A percentile compares a stretch with the other conserved stretches of the same genome.
phyloP scores from a whole-genome alignment of 306 rosid genomes.

The Begonia masoniana region DNA sequence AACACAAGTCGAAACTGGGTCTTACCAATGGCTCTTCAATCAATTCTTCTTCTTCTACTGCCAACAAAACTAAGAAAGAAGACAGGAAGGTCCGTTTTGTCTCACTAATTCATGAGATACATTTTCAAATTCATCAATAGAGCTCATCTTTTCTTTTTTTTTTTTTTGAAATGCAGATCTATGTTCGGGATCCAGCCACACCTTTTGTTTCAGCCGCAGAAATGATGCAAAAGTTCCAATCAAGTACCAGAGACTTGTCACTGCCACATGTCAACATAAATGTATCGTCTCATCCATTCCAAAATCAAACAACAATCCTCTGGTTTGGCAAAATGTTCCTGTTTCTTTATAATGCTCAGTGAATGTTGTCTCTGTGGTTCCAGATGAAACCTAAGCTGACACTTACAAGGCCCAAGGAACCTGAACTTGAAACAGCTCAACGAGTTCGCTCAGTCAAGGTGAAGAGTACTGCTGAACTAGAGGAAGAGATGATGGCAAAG shows the following conservation, averaged over 20 bases:
- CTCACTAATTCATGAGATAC: too few relatives aligned
- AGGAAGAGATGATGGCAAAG: constrained; percentile 98
- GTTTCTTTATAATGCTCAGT: too few relatives aligned
- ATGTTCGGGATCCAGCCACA: constrained; percentile 63
- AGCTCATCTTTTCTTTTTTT: not conserved
- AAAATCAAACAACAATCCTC: too few relatives aligned
- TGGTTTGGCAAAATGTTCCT: too few relatives aligned
- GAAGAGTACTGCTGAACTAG: constrained; percentile 83
- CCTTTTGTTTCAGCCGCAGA: constrained; percentile 91
- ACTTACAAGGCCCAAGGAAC: constrained; percentile 91
- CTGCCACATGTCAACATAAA: constrained; percentile 12
- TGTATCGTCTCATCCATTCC: too few relatives aligned
- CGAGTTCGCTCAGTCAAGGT: constrained; percentile 61
- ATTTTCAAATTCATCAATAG: too few relatives aligned
- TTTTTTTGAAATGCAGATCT: constrained; percentile 26
- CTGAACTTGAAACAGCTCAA: constrained; percentile 85
- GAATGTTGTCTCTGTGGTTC: constrained; percentile 18
- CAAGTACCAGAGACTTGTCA: constrained; percentile 68
- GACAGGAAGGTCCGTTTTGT: constrained; percentile 62
- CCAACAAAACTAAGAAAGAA: constrained; percentile 35
- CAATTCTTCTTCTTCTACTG: constrained; percentile 23
- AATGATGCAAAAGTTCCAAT: constrained; percentile 75
- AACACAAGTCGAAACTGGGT: constrained; percentile 77
- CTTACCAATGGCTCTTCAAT: constrained; percentile 6
- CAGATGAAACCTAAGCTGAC: constrained; percentile 71